Evolutionary conservation across 495 filamentous ascomycete species (phyloP).

Genomic region (Apodospora peruviana): DNA sequence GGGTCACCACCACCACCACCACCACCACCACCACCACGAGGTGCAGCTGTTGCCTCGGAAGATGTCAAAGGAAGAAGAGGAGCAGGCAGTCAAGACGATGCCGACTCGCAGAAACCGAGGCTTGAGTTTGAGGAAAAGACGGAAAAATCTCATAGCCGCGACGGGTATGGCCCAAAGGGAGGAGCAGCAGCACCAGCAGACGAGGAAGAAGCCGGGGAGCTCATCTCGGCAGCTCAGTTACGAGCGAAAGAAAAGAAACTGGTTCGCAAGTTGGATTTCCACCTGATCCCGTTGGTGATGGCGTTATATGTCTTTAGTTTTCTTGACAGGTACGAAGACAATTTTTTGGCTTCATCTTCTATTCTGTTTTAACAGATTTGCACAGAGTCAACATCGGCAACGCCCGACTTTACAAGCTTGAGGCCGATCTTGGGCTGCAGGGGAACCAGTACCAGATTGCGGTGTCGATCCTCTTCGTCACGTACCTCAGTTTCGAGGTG

Average conservation of each 20-base stretch:
- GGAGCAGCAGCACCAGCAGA: too few species aligned
- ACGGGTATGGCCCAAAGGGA: too few species aligned
- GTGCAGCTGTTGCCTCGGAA: too few species aligned
- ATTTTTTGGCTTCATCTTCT: neutral
- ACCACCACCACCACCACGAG: too few species aligned
- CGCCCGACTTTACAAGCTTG: constrained; percentile 62
- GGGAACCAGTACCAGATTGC: constrained; percentile 64
- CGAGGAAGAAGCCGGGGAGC: neutral
- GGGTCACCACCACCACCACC: too few species aligned
- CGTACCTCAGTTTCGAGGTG: constrained; percentile 57
- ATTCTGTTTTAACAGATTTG: neutral
- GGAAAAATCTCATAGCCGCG: neutral
- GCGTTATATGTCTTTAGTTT: constrained; percentile 37
- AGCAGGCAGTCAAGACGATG: too few species aligned
- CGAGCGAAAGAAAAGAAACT: constrained; percentile 23
- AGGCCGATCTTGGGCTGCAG: constrained; percentile 57
- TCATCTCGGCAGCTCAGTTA: neutral
- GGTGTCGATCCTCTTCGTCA: constrained; percentile 70
- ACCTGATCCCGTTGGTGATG: constrained; percentile 36
- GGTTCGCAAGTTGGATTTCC: constrained; percentile 31
- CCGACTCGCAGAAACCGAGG: too few species aligned
- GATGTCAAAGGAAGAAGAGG: too few species aligned
- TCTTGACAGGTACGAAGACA: constrained; percentile 25
- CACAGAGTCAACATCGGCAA: constrained; percentile 73
- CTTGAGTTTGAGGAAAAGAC: too few species aligned